phyloP scores from a whole-genome alignment of 2,329 filamentous ascomycete genomes.

The Claviceps africana region DNA sequence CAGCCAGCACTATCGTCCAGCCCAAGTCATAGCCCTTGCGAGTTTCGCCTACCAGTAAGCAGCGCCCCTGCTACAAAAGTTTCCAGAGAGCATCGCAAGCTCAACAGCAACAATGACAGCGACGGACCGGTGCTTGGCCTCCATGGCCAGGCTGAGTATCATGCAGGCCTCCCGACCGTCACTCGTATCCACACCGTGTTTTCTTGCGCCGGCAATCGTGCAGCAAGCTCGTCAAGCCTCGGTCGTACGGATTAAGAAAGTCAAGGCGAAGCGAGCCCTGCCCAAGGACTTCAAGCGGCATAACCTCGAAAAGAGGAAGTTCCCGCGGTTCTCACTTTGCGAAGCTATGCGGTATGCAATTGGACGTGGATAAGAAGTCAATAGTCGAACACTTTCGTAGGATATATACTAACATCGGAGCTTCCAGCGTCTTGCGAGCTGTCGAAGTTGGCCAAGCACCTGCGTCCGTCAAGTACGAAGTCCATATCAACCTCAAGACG shows the following conservation, averaged over 20 bases:
- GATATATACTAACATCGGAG: neutral
- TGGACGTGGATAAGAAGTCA: neutral
- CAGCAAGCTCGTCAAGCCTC: slow-evolving; percentile 31
- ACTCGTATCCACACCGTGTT: slow-evolving; percentile 30
- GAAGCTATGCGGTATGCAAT: slow-evolving; percentile 72
- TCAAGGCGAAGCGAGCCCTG: slow-evolving; percentile 40
- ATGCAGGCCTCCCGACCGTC: slow-evolving; percentile 28
- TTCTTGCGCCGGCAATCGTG: slow-evolving; percentile 31
- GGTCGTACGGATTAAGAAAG: slow-evolving; percentile 34
- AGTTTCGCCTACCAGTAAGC: slow-evolving; percentile 3
- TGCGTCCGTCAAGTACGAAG: slow-evolving; percentile 68
- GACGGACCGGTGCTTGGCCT: slow-evolving; percentile 39
- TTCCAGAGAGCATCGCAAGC: slow-evolving; percentile 9
- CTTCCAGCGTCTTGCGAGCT: slow-evolving; percentile 67
- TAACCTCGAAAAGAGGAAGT: slow-evolving; percentile 48
- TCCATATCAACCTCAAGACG: slow-evolving; percentile 71
- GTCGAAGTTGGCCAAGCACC: slow-evolving; percentile 77
- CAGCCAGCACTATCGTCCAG: slow-evolving; percentile 4
- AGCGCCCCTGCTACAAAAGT: neutral
- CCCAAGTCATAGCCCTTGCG: neutral
- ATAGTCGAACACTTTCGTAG: neutral
- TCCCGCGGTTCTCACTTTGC: slow-evolving; percentile 59
- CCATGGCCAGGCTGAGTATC: slow-evolving; percentile 37
- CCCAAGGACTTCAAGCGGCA: slow-evolving; percentile 55
- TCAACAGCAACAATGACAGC: slow-evolving; percentile 29